Conservation (phyloP, 805 yeast genomes). For the Lipomyces sp. region DNA sequence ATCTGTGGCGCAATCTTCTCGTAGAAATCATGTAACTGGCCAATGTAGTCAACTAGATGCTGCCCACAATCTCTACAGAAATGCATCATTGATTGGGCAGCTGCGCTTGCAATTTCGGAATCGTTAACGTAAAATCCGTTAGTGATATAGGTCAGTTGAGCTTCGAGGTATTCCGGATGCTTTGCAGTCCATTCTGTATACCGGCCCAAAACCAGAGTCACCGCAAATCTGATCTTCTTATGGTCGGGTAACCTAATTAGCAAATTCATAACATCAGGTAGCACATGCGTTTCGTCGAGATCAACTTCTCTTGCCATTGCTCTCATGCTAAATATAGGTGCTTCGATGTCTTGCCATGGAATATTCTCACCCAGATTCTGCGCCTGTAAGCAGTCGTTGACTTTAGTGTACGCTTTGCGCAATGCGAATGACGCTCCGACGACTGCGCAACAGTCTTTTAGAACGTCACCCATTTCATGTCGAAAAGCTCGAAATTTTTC, state of each 20-base stretch:
- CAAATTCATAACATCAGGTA: slow-evolving; percentile 77
- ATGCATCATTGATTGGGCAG: slow-evolving; percentile 91
- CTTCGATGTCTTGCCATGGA: slow-evolving; percentile 89
- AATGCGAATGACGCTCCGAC: slow-evolving; percentile 77
- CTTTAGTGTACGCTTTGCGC: slow-evolving; percentile 66
- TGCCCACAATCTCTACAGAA: slow-evolving; percentile 84
- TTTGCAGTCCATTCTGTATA: slow-evolving; percentile 93
- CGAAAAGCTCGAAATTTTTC: slow-evolving; percentile 93
- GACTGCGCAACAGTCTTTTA: slow-evolving; percentile 92
- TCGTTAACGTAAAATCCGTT: slow-evolving; percentile 61
- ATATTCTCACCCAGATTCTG: slow-evolving; percentile 47
- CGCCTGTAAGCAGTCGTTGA: slow-evolving; percentile 51
- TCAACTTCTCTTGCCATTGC: slow-evolving; percentile 94
- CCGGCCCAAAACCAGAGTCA: slow-evolving; percentile 91
- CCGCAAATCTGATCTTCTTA: slow-evolving; percentile 85
- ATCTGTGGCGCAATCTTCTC: slow-evolving; percentile 57
- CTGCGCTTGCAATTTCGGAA: slow-evolving; percentile 71
- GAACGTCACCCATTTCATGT: slow-evolving; percentile 96
- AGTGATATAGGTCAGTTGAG: slow-evolving; percentile 82
- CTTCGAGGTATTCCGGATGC: slow-evolving; percentile 80
- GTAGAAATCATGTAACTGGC: slow-evolving; percentile 77
- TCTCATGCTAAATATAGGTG: slow-evolving; percentile 85
- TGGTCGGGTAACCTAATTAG: slow-evolving; percentile 79
- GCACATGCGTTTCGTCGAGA: slow-evolving; percentile 61
- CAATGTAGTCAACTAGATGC: slow-evolving; percentile 66